phyloP scores from a whole-genome alignment of 176 grass and related monocot species.

The Carex pumila region DNA sequence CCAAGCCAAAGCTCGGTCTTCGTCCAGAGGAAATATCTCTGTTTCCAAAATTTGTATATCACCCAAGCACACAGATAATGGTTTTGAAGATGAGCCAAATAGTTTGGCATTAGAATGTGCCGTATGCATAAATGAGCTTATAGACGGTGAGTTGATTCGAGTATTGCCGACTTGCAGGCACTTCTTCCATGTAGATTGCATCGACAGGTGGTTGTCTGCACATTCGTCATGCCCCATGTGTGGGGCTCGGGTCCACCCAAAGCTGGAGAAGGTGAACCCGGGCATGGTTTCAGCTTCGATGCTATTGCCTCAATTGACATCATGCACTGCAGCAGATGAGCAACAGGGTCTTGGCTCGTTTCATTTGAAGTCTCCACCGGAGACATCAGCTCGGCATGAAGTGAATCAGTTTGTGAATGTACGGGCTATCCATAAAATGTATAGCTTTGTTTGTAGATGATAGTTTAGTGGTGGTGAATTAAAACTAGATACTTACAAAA shows the following conservation, averaged over 20 bases:
- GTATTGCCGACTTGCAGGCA: neutral
- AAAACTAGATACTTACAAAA: neutral
- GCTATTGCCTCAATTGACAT: neutral
- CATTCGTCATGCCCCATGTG: neutral
- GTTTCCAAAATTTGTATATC: neutral
- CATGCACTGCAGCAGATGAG: neutral
- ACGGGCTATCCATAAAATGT: neutral
- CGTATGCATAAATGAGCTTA: slow-evolving; percentile 4
- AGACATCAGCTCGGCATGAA: too few species aligned
- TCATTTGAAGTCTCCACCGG: neutral
- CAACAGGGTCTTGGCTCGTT: too few species aligned
- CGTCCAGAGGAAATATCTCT: neutral
- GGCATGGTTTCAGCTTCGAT: neutral
- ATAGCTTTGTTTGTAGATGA: neutral
- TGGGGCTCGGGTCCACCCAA: neutral
- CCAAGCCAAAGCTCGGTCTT: neutral
- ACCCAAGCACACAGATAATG: neutral
- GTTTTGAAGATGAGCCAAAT: neutral
- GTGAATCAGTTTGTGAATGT: neutral
- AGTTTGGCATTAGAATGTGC: neutral
- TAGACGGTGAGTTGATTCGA: neutral
- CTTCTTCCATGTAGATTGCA: slow-evolving; percentile 12
- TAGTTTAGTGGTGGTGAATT: neutral
- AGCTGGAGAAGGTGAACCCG: neutral
- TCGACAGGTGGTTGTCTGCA: neutral